Percentiles rank a stretch among this genome's conserved stretches.
Evolutionary conservation across 139 green algal genomes (phyloP).

Genomic region (Coelastrella sp.): DNA sequence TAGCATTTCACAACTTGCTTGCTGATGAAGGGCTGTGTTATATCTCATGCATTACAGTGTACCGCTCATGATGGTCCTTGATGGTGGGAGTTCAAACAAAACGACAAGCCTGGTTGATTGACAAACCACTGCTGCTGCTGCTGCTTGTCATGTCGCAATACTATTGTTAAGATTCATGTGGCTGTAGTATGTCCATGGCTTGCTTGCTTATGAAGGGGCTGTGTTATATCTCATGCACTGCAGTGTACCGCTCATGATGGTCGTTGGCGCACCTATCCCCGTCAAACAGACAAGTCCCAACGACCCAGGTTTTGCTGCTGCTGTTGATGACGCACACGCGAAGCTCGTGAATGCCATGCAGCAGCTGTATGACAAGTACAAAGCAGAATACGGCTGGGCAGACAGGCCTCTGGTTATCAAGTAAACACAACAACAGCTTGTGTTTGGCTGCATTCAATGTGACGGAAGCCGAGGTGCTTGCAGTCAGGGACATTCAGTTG

Average conservation of each 20-base stretch:
- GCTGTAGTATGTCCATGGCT: too few species aligned
- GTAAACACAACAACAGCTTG: too few species aligned
- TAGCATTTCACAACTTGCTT: too few species aligned
- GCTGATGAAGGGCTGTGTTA: not conserved
- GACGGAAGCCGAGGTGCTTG: too few species aligned
- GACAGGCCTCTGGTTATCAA: slow-evolving; percentile 45
- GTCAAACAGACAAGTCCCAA: not conserved
- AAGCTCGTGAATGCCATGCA: slow-evolving; percentile 26
- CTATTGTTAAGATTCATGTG: too few species aligned
- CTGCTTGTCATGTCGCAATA: too few species aligned
- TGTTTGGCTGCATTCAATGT: too few species aligned
- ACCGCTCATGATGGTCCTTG: slow-evolving; percentile 43
- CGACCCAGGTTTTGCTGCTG: slow-evolving; percentile 40
- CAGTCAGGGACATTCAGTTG: too few species aligned
- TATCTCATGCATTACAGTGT: slow-evolving; percentile 9
- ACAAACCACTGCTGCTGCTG: too few species aligned
- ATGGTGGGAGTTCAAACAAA: not conserved
- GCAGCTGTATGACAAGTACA: slow-evolving; percentile 52
- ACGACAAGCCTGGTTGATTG: not conserved
- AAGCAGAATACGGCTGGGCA: slow-evolving; percentile 42
- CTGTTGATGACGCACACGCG: slow-evolving; percentile 42
- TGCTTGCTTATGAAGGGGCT: not conserved
- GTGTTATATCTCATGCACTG: not conserved
- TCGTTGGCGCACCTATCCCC: slow-evolving; percentile 26
- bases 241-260: slow-evolving; percentile 39